Evolutionary conservation across 2,329 filamentous ascomycete species (phyloP).

Genomic region (Myrmaecium sp.): DNA sequence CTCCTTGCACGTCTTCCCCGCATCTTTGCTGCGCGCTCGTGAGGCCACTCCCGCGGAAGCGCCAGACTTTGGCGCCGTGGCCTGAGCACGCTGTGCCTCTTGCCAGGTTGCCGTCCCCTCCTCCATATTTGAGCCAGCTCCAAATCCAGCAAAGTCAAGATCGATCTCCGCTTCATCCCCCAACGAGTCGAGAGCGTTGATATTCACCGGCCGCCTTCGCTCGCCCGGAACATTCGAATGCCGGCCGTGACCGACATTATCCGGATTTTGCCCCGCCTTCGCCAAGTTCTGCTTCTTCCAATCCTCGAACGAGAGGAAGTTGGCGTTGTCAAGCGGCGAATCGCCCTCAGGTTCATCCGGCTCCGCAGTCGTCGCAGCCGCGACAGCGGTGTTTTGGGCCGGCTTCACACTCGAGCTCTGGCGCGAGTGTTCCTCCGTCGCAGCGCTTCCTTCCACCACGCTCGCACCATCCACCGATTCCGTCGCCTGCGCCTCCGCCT

Average conservation of each 20-base stretch:
- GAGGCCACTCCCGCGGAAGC: slow-evolving; percentile 1
- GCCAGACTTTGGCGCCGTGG: slow-evolving; percentile 11
- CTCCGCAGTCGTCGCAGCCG: slow-evolving; percentile 7
- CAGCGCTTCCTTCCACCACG: not conserved
- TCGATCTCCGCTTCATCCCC: slow-evolving; percentile 84
- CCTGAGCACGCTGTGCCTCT: not conserved
- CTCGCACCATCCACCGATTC: not conserved
- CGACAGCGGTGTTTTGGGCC: not conserved
- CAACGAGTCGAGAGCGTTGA: slow-evolving; percentile 57
- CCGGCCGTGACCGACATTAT: slow-evolving; percentile 42
- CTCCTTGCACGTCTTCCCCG: slow-evolving; percentile 94
- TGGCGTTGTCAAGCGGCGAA: slow-evolving; percentile 52
- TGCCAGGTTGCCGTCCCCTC: slow-evolving; percentile 1
- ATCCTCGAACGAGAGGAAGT: slow-evolving; percentile 93
- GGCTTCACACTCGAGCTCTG: not conserved
- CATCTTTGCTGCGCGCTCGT: slow-evolving; percentile 62
- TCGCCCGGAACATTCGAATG: slow-evolving; percentile 31
- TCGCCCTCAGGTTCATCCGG: slow-evolving; percentile 41
- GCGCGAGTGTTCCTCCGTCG: not conserved
- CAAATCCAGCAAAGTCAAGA: slow-evolving; percentile 50
- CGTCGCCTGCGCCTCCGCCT: not conserved
- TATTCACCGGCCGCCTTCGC: slow-evolving; percentile 34
- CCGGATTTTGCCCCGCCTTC: slow-evolving; percentile 64
- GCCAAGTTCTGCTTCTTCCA: slow-evolving; percentile 93
- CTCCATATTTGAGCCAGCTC: slow-evolving; percentile 15